A percentile compares a stretch with the other conserved stretches of the same genome.
Evolutionary conservation across 2,329 filamentous ascomycete species (phyloP).

Genomic region (Fusarium concolor): DNA sequence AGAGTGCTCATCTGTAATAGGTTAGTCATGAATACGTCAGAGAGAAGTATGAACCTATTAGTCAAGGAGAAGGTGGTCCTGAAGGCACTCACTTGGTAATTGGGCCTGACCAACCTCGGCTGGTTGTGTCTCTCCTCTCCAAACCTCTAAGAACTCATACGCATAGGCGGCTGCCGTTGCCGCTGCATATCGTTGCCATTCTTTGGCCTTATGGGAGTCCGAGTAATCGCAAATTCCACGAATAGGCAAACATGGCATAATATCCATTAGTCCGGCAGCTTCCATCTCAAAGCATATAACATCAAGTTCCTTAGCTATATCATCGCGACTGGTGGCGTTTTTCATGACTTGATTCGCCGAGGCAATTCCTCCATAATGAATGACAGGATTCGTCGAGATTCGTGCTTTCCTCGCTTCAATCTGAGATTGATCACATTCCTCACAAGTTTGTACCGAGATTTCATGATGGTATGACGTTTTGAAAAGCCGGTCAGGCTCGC

Average conservation of each 20-base stretch:
- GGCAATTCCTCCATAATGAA: conserved; percentile 38
- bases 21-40: not conserved
- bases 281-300: conserved; percentile 50
- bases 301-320: conserved; percentile 28
- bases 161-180: not conserved
- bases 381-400: rapidly evolving
- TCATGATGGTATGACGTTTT: not conserved
- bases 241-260: conserved; percentile 52
- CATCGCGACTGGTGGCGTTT: conserved; percentile 48
- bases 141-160: not conserved
- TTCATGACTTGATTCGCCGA: conserved; percentile 54
- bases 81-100: too few species aligned
- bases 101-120: not conserved
- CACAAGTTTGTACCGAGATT: rapidly evolving
- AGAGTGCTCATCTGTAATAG: rapidly evolving
- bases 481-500: not conserved
- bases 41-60: not conserved
- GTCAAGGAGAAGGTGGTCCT: too few species aligned
- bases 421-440: rapidly evolving
- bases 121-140: rapidly evolving
- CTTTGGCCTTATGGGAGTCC: not conserved
- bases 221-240: conserved; percentile 56
- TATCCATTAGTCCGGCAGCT: conserved; percentile 45
- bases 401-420: rapidly evolving
- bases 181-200: not conserved